Percentiles rank a stretch among this genome's conserved stretches.
Conservation (phyloP, 1,284 basidiomycete genomes). For the Cutaneotrichosporon mucoides region DNA sequence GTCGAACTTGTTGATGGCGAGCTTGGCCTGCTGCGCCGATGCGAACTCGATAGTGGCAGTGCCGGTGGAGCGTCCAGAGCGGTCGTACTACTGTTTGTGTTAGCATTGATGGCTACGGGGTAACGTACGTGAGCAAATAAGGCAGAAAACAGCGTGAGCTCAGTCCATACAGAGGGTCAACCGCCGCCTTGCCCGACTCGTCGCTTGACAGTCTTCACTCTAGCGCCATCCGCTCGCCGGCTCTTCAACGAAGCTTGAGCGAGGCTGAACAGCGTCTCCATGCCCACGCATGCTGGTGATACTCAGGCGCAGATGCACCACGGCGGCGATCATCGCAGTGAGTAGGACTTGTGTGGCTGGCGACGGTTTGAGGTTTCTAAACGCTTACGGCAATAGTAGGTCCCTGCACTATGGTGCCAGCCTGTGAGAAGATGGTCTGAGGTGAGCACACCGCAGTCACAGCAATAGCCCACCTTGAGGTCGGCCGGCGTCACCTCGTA, state of each 20-base stretch:
- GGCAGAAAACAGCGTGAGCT: conserved; percentile 20
- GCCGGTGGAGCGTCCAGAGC: conserved; percentile 87
- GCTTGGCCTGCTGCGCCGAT: conserved; percentile 69
- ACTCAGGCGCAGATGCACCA: no score
- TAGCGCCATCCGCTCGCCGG: not conserved
- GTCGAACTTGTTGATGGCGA: conserved; percentile 80
- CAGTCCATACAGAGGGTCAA: conserved; percentile 1
- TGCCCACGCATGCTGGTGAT: no score
- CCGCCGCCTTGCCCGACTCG: no score
- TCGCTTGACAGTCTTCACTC: not conserved
- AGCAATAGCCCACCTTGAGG: conserved; percentile 60
- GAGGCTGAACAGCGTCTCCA: no score
- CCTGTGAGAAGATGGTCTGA: conserved; percentile 84
- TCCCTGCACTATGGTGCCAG: conserved; percentile 85
- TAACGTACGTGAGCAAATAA: conserved; percentile 26
- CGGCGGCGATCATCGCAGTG: no score
- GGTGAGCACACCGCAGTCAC: not conserved
- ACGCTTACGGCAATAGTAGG: conserved; percentile 82
- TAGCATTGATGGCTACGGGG: conserved; percentile 2
- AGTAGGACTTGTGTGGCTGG: not conserved
- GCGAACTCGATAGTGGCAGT: conserved; percentile 78
- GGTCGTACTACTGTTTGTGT: conserved; percentile 68
- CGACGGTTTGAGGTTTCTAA: conserved; percentile 9
- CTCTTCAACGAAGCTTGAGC: not conserved
- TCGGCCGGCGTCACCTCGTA: conserved; percentile 89